These are phyloP conservation scores for Ampelocalamus luodianensis DNA, from an alignment of 176 grass and related monocot species.

Conservation along the genomic window DNA sequence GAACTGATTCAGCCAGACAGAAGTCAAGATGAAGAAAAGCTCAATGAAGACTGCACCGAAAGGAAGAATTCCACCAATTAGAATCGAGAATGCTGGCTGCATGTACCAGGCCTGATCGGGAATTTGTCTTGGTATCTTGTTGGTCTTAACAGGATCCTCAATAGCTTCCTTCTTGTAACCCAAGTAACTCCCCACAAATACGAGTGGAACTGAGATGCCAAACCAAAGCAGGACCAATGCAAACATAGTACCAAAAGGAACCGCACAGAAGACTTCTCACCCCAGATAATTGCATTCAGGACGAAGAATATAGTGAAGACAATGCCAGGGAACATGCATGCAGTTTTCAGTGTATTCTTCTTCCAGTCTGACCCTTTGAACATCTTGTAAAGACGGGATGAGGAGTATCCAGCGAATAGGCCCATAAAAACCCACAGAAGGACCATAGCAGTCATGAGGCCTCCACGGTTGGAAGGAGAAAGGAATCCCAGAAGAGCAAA, in stretches of 20 bases:
- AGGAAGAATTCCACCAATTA: neutral
- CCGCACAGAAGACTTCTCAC: neutral
- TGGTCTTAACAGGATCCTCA: neutral
- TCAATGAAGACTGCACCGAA: neutral
- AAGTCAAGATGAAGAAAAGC: conserved; percentile 6
- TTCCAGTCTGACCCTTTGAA: neutral
- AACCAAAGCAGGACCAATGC: neutral
- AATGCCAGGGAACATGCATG: conserved; percentile 1
- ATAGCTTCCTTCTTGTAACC: neutral
- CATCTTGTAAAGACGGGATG: neutral
- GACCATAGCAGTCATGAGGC: neutral
- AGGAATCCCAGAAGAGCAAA: conserved; percentile 8
- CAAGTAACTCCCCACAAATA: neutral
- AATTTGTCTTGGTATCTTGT: neutral
- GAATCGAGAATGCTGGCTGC: neutral
- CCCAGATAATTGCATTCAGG: conserved; percentile 3
- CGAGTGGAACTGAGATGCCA: neutral
- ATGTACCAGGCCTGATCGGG: neutral
- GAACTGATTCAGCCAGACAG: neutral
- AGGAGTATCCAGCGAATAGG: neutral
- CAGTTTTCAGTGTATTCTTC: neutral
- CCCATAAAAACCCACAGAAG: neutral
- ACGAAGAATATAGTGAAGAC: neutral
- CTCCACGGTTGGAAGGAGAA: neutral
- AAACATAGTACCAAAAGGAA: conserved; percentile 4